phyloP scores from a whole-genome alignment of 176 grass and related monocot genomes.

The Otatea glauca region DNA sequence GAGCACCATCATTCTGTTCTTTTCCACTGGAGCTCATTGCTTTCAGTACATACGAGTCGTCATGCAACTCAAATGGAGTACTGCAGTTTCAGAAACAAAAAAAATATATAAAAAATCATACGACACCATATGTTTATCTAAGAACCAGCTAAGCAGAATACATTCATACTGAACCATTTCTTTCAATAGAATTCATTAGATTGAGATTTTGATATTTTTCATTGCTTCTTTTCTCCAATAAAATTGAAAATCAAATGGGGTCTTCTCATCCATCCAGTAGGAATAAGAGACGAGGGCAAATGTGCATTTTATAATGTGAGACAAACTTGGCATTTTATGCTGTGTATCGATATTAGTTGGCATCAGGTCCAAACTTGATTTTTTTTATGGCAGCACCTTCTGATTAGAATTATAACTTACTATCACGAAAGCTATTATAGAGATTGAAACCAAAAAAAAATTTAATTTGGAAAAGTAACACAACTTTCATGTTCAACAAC shows the following conservation, averaged over 20 bases:
- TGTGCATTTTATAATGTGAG: neutral
- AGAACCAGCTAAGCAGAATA: constrained; percentile 2
- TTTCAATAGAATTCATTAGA: neutral
- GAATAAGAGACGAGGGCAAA: neutral
- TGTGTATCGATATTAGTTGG: constrained; percentile 11
- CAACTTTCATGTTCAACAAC: constrained; percentile 1
- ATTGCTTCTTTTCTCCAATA: constrained; percentile 9
- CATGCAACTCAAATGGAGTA: constrained; percentile 94
- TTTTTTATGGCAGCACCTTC: neutral
- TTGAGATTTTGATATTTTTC: neutral
- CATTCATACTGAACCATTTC: constrained; percentile 5
- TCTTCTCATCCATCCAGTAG: constrained; percentile 22
- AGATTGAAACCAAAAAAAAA: neutral
- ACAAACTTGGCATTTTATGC: neutral
- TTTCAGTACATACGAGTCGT: constrained; percentile 89
- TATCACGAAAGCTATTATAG: neutral
- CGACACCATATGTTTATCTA: neutral
- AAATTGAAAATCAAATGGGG: neutral
- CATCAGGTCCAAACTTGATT: neutral
- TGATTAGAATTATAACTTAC: neutral
- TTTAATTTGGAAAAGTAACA: neutral
- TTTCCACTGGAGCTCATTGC: constrained; percentile 71
- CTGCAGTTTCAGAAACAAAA: constrained; percentile 53
- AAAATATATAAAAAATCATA: constrained; percentile 4
- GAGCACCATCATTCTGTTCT: constrained; percentile 44